Percentiles rank a stretch among this genome's conserved stretches.
Conservation (phyloP, 2,329 filamentous ascomycete genomes). For the Scolecobasidium constrictum region DNA sequence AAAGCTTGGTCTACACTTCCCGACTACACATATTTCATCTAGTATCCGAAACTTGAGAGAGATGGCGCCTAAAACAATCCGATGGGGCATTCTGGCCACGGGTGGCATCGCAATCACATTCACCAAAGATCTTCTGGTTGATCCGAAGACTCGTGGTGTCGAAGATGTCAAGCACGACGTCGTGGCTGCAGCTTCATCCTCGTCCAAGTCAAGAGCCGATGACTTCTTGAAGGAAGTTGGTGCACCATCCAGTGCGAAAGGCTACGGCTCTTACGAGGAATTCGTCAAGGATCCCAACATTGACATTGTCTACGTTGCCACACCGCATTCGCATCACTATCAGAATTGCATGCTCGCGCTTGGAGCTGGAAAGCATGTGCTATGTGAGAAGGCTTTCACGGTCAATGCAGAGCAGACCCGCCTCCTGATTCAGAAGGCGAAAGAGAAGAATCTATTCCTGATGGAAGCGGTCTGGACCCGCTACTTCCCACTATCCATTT, state of each 20-base stretch:
- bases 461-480: slow-evolving; percentile 71
- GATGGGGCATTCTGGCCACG: slow-evolving; percentile 38
- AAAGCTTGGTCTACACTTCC: no score
- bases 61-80: slow-evolving; percentile 22
- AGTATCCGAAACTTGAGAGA: no score
- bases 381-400: slow-evolving; percentile 86
- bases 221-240: slow-evolving; percentile 62
- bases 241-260: slow-evolving; percentile 55
- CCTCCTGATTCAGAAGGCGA: slow-evolving; percentile 61
- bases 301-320: slow-evolving; percentile 81
- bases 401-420: slow-evolving; percentile 69
- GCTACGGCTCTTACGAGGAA: slow-evolving; percentile 74
- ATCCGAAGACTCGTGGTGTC: slow-evolving; percentile 59
- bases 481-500: slow-evolving; percentile 74
- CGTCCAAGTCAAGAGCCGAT: slow-evolving; percentile 55
- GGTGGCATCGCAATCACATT: slow-evolving; percentile 37
- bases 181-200: slow-evolving; percentile 70
- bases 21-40: no score
- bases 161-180: slow-evolving; percentile 66
- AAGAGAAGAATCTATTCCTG: slow-evolving; percentile 47
- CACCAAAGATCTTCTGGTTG: slow-evolving; percentile 58
- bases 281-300: slow-evolving; percentile 68
- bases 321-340: slow-evolving; percentile 87
- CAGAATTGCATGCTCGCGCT: slow-evolving; percentile 81
- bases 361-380: slow-evolving; percentile 73